Percentiles rank a stretch among this genome's conserved stretches.
phyloP scores from a whole-genome alignment of 2,329 filamentous ascomycete species.

The Cladosporium austrohemisphaericum region DNA sequence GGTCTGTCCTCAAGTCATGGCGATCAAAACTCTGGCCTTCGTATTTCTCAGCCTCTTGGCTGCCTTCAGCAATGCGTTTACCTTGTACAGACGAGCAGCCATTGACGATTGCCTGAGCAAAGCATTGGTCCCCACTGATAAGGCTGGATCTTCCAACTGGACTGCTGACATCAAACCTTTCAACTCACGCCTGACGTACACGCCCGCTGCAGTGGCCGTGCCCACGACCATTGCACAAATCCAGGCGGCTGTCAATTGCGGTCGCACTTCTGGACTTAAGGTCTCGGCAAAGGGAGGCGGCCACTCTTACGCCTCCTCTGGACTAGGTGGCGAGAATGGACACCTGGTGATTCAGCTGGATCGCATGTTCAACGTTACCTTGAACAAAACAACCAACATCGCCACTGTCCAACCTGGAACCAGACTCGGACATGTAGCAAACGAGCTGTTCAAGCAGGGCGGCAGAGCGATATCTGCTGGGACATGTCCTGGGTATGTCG shows the following conservation, averaged over 20 bases:
- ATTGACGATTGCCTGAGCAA: conserved; percentile 11
- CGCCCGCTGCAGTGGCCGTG: conserved; percentile 9
- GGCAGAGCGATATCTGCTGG: conserved; percentile 17
- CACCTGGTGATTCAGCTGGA: conserved; percentile 18
- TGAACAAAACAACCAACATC: conserved; percentile 16
- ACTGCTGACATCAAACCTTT: conserved; percentile 13
- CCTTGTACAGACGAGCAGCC: neutral
- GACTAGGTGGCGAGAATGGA: conserved; percentile 16
- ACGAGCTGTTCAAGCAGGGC: conserved; percentile 16
- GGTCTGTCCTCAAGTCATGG: neutral
- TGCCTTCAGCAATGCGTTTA: neutral
- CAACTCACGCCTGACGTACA: conserved; percentile 7
- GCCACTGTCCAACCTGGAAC: conserved; percentile 18
- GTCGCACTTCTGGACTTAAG: conserved; percentile 8
- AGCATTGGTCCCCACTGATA: conserved; percentile 4
- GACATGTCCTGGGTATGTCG: conserved; percentile 17
- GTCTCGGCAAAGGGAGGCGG: conserved; percentile 16
- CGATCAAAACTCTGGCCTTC: too few species aligned
- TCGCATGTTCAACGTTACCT: conserved; percentile 15
- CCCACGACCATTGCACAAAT: conserved; percentile 10
- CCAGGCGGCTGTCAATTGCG: conserved; percentile 16
- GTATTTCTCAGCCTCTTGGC: neutral
- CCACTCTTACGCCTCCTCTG: conserved; percentile 15
- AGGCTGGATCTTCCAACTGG: conserved; percentile 6
- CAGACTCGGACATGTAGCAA: conserved; percentile 17